These are phyloP conservation scores for Trypanosoma cruzi DNA, from an alignment of 208 protist genomes.

Conservation along the genomic window DNA sequence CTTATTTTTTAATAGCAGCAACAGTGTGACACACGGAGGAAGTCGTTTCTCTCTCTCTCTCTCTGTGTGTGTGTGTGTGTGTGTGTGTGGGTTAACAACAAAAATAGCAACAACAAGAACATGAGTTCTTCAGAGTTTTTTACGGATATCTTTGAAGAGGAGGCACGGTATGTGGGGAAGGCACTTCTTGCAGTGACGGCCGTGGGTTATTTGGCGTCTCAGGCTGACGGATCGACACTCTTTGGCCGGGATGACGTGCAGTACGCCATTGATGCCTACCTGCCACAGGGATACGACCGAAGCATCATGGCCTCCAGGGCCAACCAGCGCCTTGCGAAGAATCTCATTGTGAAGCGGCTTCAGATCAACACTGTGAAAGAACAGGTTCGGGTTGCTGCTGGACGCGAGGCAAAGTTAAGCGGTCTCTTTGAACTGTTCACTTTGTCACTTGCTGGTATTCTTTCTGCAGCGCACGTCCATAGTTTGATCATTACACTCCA, in stretches of 20 bases:
- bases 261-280: conserved; percentile 66
- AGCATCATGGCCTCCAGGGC: conserved; percentile 63
- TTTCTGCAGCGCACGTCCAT: conserved; percentile 64
- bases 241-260: conserved; percentile 44
- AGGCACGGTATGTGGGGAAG: conserved; percentile 40
- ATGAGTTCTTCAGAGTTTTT: conserved; percentile 10
- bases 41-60: not conserved
- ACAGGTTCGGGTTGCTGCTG: conserved; percentile 36
- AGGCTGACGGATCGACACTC: conserved; percentile 13
- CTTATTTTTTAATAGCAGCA: not conserved
- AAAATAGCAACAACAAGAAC: not conserved
- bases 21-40: too few relatives aligned
- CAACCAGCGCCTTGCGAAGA: conserved; percentile 55
- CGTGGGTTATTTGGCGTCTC: conserved; percentile 44
- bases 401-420: conserved; percentile 49
- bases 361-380: conserved; percentile 57
- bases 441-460: conserved; percentile 51
- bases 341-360: conserved; percentile 35
- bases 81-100: not conserved
- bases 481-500: conserved; percentile 65
- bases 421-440: conserved; percentile 47
- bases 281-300: conserved; percentile 76
- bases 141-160: conserved; percentile 27
- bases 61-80: not conserved
- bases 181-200: conserved; percentile 39